Percentiles rank a stretch among this genome's conserved stretches.
These are phyloP conservation scores for Aspergillus japonicus DNA, from an alignment of 2,329 filamentous ascomycete species.

Conservation along the genomic window DNA sequence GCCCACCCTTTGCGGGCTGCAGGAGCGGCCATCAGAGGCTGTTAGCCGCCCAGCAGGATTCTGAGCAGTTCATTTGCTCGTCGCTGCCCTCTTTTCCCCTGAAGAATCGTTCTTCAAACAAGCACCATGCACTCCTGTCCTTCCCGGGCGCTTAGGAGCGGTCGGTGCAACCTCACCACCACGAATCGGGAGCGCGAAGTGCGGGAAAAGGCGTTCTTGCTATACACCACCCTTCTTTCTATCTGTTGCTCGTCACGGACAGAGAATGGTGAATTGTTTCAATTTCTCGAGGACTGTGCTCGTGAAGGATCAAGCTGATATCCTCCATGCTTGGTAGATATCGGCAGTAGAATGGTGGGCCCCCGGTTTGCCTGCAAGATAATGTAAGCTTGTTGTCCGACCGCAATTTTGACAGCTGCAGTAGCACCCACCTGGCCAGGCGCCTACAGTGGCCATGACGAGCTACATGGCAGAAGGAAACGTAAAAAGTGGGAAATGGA, in stretches of 20 bases:
- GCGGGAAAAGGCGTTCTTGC: not conserved
- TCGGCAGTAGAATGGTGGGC: no score
- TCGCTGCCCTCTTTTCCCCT: not conserved
- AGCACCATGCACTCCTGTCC: not conserved
- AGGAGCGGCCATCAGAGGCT: not conserved
- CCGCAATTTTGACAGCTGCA: not conserved
- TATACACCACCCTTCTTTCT: not conserved
- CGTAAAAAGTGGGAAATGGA: no score
- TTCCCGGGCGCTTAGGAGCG: slow-evolving; percentile 3
- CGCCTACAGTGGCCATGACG: no score
- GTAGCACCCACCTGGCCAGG: not conserved
- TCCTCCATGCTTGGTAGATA: not conserved
- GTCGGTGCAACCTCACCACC: not conserved
- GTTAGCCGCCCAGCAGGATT: slow-evolving; percentile 1
- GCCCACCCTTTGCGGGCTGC: not conserved
- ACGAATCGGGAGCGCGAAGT: not conserved
- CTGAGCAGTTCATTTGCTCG: not conserved
- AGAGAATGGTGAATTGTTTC: not conserved
- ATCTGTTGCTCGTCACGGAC: not conserved
- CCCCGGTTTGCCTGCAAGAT: no score
- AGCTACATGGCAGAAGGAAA: no score
- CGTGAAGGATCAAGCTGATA: not conserved
- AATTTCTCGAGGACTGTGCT: not conserved
- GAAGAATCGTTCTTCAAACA: slow-evolving; percentile 2
- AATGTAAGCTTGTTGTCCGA: no score